Evolutionary conservation across 257 asterid genomes (phyloP).

Genomic region (Dorcoceras hygrometricum): DNA sequence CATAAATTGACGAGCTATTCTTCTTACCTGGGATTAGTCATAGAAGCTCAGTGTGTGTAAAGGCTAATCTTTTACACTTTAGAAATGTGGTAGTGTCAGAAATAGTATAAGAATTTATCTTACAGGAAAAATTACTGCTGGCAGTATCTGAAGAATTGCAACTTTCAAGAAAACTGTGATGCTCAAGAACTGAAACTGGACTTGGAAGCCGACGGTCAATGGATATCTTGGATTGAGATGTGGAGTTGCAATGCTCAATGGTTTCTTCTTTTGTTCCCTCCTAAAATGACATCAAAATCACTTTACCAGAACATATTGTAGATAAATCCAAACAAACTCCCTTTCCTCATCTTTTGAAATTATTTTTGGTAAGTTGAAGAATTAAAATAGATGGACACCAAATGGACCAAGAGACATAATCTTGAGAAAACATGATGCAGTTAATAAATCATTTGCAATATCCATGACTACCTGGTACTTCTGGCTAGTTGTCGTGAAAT

Average conservation of each 20-base stretch:
- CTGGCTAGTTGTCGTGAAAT: conserved; percentile 29
- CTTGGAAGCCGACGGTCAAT: conserved; percentile 45
- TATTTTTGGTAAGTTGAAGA: not conserved
- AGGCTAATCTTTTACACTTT: not conserved
- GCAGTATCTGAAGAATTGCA: conserved; percentile 47
- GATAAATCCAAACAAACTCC: conserved; percentile 6
- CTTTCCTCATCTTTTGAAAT: not conserved
- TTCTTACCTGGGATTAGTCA: conserved; percentile 52
- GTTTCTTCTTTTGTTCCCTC: conserved; percentile 38
- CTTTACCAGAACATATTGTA: not conserved
- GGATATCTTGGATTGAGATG: conserved; percentile 32
- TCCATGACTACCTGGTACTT: conserved; percentile 41
- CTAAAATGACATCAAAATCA: conserved; percentile 15
- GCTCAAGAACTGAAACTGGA: conserved; percentile 55
- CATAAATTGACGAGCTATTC: conserved; percentile 54
- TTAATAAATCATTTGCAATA: not conserved
- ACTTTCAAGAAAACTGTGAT: conserved; percentile 37
- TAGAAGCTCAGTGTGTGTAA: conserved; percentile 6
- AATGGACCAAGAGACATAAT: not conserved
- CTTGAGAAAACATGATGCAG: not conserved
- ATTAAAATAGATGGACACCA: not conserved
- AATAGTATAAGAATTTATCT: conserved; percentile 15
- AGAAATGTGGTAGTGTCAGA: not conserved
- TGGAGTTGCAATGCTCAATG: conserved; percentile 30
- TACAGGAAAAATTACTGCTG: conserved; percentile 56